Evolutionary conservation across 768 basidiomycete species (phyloP), one percentile per base, ranked within the genome.

Genomic region (Myochromella boudieri): DNA sequence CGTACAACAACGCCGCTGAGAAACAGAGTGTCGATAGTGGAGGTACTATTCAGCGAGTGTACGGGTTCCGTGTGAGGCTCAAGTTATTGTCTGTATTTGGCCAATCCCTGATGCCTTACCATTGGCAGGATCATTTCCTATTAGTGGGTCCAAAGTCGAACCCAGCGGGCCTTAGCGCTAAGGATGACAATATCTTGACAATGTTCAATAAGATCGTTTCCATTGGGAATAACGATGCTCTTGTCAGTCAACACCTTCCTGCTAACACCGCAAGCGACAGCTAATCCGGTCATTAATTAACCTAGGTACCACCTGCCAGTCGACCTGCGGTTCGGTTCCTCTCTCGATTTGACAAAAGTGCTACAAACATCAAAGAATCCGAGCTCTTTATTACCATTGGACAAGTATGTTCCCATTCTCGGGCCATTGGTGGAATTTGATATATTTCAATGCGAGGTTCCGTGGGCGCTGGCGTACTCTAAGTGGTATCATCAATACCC

Each of bases 401-500:
- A 7, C 77, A 80, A 60, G 77, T 70, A 42, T 6, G 56, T 27
- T 21, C 18, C 11, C 15, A 4, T 24, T 4, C 21, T 36, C 20
- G 34, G 36, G 31, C 25, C 37, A n/a, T n/a, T n/a, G n/a, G n/a
- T n/a, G n/a, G 8, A 29, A 29, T 8, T 14, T 29, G 28, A 14
- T 14, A 29, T 29, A 29, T 11, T 25, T 17, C 7, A 6, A n/a
- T 21, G 28, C 8, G 4, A 81, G 77, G 70, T 80, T 4, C 80
- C 81, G 2, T 82, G 79, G 80, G 78, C 69, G 4, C 61, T 66
- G 31, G 58, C 67, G 7, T 76, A 77, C 53, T 77, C 78, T 3
- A 73, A 67, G 20, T 82, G 79, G 79, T 82, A 81, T 53, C 80
- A 82, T 54, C 75, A 80, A 55, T 81, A 79, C 57, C 69, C 76